Conservation (phyloP, 805 yeast species). For the Cyberlindnera lachancei region DNA sequence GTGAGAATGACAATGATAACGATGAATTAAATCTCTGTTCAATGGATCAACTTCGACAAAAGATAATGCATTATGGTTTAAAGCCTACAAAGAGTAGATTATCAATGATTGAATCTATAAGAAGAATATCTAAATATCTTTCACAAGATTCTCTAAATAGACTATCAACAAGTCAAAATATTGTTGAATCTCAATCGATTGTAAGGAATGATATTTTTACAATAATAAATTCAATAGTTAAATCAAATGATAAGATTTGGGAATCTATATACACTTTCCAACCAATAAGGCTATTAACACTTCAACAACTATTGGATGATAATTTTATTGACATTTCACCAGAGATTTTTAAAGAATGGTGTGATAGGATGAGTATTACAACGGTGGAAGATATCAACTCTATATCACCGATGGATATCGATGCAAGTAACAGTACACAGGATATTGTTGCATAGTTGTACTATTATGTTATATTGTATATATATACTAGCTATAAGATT, state of each 20-base stretch:
- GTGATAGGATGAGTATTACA: too few species aligned
- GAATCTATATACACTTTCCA: slow-evolving; percentile 20
- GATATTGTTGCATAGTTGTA: too few species aligned
- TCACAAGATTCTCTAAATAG: slow-evolving; percentile 12
- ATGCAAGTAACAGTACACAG: background rate
- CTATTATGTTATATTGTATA: too few species aligned
- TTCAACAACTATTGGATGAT: slow-evolving; percentile 4
- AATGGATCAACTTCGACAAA: slow-evolving; percentile 15
- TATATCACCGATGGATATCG: slow-evolving; percentile 13
- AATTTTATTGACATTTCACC: slow-evolving; percentile 5
- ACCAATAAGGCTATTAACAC: slow-evolving; percentile 9
- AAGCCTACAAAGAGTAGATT: slow-evolving; percentile 18
- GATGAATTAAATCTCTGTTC: slow-evolving; percentile 12
- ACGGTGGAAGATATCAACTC: too few species aligned
- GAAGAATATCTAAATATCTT: slow-evolving; percentile 8
- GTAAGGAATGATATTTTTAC: slow-evolving; percentile 17
- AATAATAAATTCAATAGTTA: slow-evolving; percentile 9
- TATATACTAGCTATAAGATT: too few species aligned
- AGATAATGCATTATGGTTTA: slow-evolving; percentile 18
- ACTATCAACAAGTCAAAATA: slow-evolving; percentile 14
- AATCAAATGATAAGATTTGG: slow-evolving; percentile 4
- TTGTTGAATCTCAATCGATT: slow-evolving; percentile 16
- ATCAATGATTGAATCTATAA: slow-evolving; percentile 16
- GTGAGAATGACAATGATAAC: too few species aligned
- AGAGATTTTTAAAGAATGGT: slow-evolving; percentile 17